Percentiles rank a stretch among this genome's conserved stretches.
Conservation (phyloP, 345 rosid species). For the Acer yangbiense region DNA sequence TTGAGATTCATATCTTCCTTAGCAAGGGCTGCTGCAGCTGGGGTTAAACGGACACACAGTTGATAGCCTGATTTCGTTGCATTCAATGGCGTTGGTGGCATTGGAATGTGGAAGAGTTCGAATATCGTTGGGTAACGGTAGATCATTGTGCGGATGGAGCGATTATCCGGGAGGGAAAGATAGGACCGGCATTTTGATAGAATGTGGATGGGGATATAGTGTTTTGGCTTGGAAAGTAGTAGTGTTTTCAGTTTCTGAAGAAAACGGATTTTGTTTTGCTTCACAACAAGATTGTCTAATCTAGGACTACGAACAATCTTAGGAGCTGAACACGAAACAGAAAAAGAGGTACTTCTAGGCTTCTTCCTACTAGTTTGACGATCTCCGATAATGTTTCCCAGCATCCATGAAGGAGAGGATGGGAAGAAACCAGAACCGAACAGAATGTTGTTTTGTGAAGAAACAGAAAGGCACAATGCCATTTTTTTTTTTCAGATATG, state of each 20-base stretch:
- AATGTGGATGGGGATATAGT: conserved; percentile 66
- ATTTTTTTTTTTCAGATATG: conserved; percentile 2
- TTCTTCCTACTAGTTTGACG: conserved; percentile 27
- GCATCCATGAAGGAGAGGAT: conserved; percentile 17
- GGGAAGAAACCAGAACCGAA: conserved; percentile 40
- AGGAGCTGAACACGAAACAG: conserved; percentile 48
- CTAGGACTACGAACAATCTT: conserved; percentile 68
- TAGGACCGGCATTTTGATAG: conserved; percentile 76
- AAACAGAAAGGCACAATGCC: conserved; percentile 33
- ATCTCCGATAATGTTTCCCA: conserved; percentile 13
- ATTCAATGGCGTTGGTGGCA: conserved; percentile 68
- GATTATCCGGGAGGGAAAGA: conserved; percentile 57
- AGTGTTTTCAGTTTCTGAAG: conserved; percentile 78
- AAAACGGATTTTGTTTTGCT: conserved; percentile 68
- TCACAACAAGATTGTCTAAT: conserved; percentile 73
- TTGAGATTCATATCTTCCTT: conserved; percentile 52
- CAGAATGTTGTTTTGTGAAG: conserved; percentile 34
- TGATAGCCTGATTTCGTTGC: conserved; percentile 66
- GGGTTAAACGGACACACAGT: conserved; percentile 77
- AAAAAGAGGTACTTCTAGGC: conserved; percentile 18
- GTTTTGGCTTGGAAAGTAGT: conserved; percentile 82
- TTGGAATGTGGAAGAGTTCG: conserved; percentile 67
- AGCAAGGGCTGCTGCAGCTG: conserved; percentile 66
- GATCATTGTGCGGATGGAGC: conserved; percentile 67
- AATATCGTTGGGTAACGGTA: conserved; percentile 79